Percentiles rank a stretch among this genome's conserved stretches.
phyloP scores from a whole-genome alignment of 108 stramenopile species.

The Conticribra guillardii region DNA sequence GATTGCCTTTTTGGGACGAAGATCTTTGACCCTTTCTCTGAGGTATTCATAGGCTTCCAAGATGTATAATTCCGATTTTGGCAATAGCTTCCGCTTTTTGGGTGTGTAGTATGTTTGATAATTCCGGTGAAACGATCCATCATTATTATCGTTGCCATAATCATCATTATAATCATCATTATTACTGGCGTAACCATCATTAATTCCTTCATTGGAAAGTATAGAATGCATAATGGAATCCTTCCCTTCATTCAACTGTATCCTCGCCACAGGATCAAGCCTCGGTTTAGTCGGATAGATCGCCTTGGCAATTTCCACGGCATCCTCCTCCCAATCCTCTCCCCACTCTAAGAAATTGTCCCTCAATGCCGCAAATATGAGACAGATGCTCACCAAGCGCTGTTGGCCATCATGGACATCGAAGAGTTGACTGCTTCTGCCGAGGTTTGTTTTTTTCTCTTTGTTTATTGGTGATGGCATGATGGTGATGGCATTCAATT shows the following conservation, averaged over 20 bases:
- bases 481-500: conserved; percentile 11
- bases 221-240: not conserved
- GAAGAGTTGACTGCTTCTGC: conserved; percentile 8
- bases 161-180: not conserved
- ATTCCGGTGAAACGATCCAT: not conserved
- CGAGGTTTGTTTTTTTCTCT: conserved; percentile 19
- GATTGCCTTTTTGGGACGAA: conserved; percentile 2
- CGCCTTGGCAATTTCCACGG: conserved; percentile 10
- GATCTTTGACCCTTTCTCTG: not conserved
- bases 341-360: conserved; percentile 13
- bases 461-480: conserved; percentile 23
- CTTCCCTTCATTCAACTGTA: conserved; percentile 21
- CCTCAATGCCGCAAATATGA: conserved; percentile 40
- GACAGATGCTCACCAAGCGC: conserved; percentile 28
- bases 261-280: conserved; percentile 13
- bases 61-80: conserved; percentile 13
- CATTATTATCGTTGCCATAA: not conserved
- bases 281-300: conserved; percentile 27
- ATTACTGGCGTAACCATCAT: too few relatives aligned
- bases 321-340: conserved; percentile 12
- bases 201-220: conserved; percentile 1
- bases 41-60: conserved; percentile 19
- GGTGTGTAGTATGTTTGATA: not conserved
- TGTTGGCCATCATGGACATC: conserved; percentile 52
- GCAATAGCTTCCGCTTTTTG: not conserved